phyloP scores from a whole-genome alignment of 768 basidiomycete species.

The Gymnopilus dilepis region DNA sequence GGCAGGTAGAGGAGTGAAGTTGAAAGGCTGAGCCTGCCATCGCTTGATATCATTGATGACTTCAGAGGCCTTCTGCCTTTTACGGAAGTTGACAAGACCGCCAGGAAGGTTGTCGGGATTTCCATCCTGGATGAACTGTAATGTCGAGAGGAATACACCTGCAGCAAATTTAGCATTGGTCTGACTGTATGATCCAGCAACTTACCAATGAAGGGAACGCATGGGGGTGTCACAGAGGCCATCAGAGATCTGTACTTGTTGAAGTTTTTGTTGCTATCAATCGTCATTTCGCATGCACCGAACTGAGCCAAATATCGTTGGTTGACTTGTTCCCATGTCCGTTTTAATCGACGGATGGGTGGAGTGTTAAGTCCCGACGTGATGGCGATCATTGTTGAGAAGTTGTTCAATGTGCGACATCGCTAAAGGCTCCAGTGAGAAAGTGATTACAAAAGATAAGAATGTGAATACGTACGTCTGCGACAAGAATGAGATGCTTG shows the following conservation, averaged over 20 bases:
- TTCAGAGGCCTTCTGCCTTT: slow-evolving; percentile 94
- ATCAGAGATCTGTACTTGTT: slow-evolving; percentile 87
- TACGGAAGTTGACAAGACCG: slow-evolving; percentile 91
- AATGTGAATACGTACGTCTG: slow-evolving; percentile 68
- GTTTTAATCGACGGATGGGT: slow-evolving; percentile 88
- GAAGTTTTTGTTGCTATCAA: slow-evolving; percentile 95
- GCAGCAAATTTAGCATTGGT: slow-evolving; percentile 4
- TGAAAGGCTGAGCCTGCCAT: slow-evolving; percentile 92
- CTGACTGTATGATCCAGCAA: slow-evolving; percentile 14
- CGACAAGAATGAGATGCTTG: slow-evolving; percentile 90
- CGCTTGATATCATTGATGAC: slow-evolving; percentile 96
- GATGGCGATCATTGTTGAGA: slow-evolving; percentile 96
- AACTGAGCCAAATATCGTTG: slow-evolving; percentile 76
- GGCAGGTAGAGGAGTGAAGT: slow-evolving; percentile 68
- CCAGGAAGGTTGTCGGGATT: slow-evolving; percentile 84
- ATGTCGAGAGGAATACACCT: slow-evolving; percentile 95
- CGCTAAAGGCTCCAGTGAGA: slow-evolving; percentile 55
- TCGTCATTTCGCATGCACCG: slow-evolving; percentile 82
- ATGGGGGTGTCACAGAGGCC: slow-evolving; percentile 85
- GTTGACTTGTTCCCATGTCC: slow-evolving; percentile 91
- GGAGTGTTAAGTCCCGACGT: slow-evolving; percentile 94
- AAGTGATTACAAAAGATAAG: slow-evolving; percentile 1
- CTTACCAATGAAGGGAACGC: slow-evolving; percentile 95
- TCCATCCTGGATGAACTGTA: slow-evolving; percentile 99
- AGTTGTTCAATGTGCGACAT: slow-evolving; percentile 89